Base-by-base conservation (phyloP, 2,329 filamentous ascomycete genomes). In the Trichoderma hamatum region DNA sequence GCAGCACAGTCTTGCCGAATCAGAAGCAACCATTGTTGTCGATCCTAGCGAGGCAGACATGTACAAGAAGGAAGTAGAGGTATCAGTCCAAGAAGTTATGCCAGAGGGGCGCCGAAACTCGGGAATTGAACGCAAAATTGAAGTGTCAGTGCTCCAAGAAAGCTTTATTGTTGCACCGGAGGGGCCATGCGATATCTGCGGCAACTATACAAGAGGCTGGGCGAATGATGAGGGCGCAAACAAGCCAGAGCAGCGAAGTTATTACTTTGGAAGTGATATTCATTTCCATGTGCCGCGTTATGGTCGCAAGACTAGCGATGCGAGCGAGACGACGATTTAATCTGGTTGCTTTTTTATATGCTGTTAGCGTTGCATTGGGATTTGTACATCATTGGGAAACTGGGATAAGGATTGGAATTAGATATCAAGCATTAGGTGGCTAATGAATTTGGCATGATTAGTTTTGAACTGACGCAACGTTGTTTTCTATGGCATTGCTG, bases 121-220 rank as follows among this genome's bases (percentile, higher is more conserved):
- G 6, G n/a, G 52, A 2, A 69, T 69, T 54, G 43, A 54, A 36
- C 60, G 61, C 21, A 60, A 49, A 49, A 34, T 71, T 2, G 70
- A 71, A 61, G 52, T 68, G 5, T 46, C 43, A 2, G 52, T 68
- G 5, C 26, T 62, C 24, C 55, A 70, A 26, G 64, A 68, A 16
- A 60, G 30, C 28, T 71, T 58, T 28, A 46, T 36, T 4, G 16
- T 49, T 14, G 60, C 68, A 16, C 39, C 54, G 24, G 36, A 59
- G 19, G 68, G 51, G 3, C 61, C 60, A 1, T 69, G 68, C 19
- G 26, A 58, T 5, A 60, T 58, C 11, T 70, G 69, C 21, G 73
- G 72, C 55, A 73, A 74, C 54, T 74, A 74, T 32, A 74, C 73
- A 10, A 72, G 70, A n/a, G 58, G 72, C 19, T 74, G 73, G 73